Conservation (phyloP, 2,329 filamentous ascomycete genomes). For the Trichophyton verrucosum region DNA sequence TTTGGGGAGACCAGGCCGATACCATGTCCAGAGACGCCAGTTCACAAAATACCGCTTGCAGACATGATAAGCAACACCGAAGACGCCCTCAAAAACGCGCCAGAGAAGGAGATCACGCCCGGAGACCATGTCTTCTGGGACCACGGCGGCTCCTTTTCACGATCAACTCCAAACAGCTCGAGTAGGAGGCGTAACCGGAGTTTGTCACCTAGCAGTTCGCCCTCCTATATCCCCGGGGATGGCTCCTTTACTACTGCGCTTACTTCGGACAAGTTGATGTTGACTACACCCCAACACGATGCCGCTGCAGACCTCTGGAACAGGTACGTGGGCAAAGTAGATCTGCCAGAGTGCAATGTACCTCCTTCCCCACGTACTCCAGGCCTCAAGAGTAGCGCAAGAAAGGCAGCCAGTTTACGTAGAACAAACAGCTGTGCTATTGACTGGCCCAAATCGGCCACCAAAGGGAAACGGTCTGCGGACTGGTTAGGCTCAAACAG, state of each 20-base stretch:
- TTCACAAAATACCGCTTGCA: constrained; percentile 45
- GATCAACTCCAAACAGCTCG: constrained; percentile 34
- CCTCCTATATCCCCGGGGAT: constrained; percentile 34
- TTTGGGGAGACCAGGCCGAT: neutral
- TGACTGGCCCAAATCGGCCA: constrained; percentile 50
- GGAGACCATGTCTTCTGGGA: constrained; percentile 52
- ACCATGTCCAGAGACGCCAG: constrained; percentile 45
- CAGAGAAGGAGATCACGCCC: constrained; percentile 41
- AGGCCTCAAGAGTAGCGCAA: constrained; percentile 24
- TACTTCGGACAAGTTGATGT: constrained; percentile 44
- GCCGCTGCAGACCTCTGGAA: constrained; percentile 67
- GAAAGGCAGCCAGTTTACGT: constrained; percentile 40
- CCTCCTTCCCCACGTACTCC: constrained; percentile 59
- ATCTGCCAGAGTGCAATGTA: constrained; percentile 40
- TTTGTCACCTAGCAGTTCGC: constrained; percentile 61
- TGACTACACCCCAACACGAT: constrained; percentile 54
- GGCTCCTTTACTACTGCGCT: neutral
- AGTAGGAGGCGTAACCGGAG: constrained; percentile 58
- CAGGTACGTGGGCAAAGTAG: constrained; percentile 50
- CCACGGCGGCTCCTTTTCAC: constrained; percentile 31
- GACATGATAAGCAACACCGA: constrained; percentile 51
- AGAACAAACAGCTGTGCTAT: constrained; percentile 57
- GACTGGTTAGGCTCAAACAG: constrained; percentile 32
- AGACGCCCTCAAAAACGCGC: constrained; percentile 38
- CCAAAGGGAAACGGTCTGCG: constrained; percentile 52